These are phyloP conservation scores for Boletus insuetus DNA, from an alignment of 768 basidiomycete species.

Conservation along the genomic window DNA sequence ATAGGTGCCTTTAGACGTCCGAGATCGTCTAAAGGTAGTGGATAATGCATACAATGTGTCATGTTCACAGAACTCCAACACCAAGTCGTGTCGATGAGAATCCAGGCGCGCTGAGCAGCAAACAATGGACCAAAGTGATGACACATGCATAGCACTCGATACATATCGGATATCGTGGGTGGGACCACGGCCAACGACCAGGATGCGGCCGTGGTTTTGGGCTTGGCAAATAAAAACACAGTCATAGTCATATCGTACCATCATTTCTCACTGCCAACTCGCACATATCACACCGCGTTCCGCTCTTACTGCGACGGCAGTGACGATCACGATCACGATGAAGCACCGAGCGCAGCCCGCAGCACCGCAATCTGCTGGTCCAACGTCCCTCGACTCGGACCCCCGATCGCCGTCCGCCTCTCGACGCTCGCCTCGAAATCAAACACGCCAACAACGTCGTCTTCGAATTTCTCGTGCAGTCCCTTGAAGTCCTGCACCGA, in stretches of 20 bases:
- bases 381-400: slow-evolving; percentile 82
- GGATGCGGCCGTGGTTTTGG: too few relatives aligned
- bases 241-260: neutral
- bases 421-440: slow-evolving; percentile 97
- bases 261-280: neutral
- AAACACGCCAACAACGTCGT: slow-evolving; percentile 83
- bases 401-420: slow-evolving; percentile 87
- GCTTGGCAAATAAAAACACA: neutral
- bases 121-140: too few relatives aligned
- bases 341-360: slow-evolving; percentile 49
- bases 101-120: too few relatives aligned
- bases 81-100: too few relatives aligned
- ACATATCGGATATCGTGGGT: too few relatives aligned
- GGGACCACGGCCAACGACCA: too few relatives aligned
- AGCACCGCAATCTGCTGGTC: slow-evolving; percentile 81
- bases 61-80: too few relatives aligned
- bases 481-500: slow-evolving; percentile 74
- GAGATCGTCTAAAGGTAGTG: too few relatives aligned
- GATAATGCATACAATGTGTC: too few relatives aligned
- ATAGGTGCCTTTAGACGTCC: too few relatives aligned
- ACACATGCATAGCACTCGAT: too few relatives aligned
- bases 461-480: slow-evolving; percentile 72
- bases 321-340: neutral
- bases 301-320: neutral
- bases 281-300: neutral